A percentile compares a stretch with the other conserved stretches of the same genome.
Evolutionary conservation across 306 rosid genomes (phyloP).

Genomic region (Canavalia ensiformis): DNA sequence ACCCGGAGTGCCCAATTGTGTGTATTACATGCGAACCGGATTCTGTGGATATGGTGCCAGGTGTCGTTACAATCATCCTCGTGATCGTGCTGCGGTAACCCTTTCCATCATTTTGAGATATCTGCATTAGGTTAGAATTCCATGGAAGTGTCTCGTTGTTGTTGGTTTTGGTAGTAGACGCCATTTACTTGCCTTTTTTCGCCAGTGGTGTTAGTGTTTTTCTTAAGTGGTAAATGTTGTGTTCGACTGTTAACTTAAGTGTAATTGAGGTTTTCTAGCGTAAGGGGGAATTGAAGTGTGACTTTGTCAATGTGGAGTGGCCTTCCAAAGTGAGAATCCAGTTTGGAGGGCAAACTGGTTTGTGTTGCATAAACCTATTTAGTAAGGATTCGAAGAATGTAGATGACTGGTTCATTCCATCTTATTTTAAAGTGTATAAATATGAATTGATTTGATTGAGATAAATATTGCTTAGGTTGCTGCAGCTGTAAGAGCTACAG

Average conservation of each 20-base stretch:
- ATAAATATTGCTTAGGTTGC: slow-evolving; percentile 64
- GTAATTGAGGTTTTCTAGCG: not conserved
- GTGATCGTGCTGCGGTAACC: slow-evolving; percentile 86
- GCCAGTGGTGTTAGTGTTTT: not conserved
- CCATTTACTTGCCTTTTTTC: not conserved
- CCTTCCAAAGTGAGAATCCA: not conserved
- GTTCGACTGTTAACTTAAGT: not conserved
- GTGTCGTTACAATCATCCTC: slow-evolving; percentile 92
- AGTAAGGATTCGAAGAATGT: not conserved
- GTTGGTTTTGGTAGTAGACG: not conserved
- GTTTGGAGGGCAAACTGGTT: not conserved
- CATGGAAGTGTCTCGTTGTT: slow-evolving; percentile 30
- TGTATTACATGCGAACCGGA: slow-evolving; percentile 87
- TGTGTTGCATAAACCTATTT: slow-evolving; percentile 2
- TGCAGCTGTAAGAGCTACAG: slow-evolving; percentile 90
- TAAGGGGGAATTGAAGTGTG: not conserved
- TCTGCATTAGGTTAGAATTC: slow-evolving; percentile 44
- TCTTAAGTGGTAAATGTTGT: not conserved
- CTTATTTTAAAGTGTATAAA: slow-evolving; percentile 4
- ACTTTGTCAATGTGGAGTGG: slow-evolving; percentile 9
- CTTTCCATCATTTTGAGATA: slow-evolving; percentile 27
- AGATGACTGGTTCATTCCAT: not conserved
- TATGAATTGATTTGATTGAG: slow-evolving; percentile 28
- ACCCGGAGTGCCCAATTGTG: slow-evolving; percentile 78
- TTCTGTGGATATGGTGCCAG: slow-evolving; percentile 86